Conservation (phyloP, 2,329 filamentous ascomycete species). For the Incumbomyces delicatus region DNA sequence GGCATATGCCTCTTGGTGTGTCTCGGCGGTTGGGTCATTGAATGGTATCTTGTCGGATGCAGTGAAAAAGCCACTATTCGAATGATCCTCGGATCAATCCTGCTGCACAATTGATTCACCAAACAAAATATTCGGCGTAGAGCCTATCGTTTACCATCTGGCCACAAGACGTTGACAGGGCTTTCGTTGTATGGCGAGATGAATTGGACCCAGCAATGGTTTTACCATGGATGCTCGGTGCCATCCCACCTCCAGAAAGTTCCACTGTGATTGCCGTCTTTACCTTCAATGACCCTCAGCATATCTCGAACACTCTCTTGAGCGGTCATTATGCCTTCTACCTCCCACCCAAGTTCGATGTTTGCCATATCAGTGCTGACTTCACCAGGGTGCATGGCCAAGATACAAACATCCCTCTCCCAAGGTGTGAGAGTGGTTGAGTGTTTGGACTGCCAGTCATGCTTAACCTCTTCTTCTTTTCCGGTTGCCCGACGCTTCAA, state of each 20-base stretch:
- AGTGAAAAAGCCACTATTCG: no score
- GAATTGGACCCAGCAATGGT: no score
- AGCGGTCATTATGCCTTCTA: constrained; percentile 43
- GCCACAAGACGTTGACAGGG: no score
- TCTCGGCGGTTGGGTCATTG: no score
- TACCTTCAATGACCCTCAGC: constrained; percentile 40
- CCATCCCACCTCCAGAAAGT: constrained; percentile 50
- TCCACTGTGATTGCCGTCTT: constrained; percentile 41
- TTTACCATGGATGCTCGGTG: constrained; percentile 4
- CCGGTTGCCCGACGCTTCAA: constrained; percentile 40
- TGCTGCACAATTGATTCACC: no score
- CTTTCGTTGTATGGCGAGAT: no score
- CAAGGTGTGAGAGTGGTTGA: background rate
- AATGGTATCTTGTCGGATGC: no score
- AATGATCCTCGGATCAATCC: no score
- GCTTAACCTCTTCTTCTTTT: constrained; percentile 27
- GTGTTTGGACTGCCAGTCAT: background rate
- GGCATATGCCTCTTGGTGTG: no score
- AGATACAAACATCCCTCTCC: constrained; percentile 25
- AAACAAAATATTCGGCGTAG: no score
- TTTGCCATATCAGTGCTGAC: constrained; percentile 49
- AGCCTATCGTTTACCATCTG: no score
- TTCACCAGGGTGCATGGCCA: constrained; percentile 50
- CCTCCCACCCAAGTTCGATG: constrained; percentile 41
- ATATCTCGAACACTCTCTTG: constrained; percentile 42